A percentile compares a stretch with the other conserved stretches of the same genome.
phyloP scores from a whole-genome alignment of 1,284 basidiomycete genomes.

The Phlebopus sp. region DNA sequence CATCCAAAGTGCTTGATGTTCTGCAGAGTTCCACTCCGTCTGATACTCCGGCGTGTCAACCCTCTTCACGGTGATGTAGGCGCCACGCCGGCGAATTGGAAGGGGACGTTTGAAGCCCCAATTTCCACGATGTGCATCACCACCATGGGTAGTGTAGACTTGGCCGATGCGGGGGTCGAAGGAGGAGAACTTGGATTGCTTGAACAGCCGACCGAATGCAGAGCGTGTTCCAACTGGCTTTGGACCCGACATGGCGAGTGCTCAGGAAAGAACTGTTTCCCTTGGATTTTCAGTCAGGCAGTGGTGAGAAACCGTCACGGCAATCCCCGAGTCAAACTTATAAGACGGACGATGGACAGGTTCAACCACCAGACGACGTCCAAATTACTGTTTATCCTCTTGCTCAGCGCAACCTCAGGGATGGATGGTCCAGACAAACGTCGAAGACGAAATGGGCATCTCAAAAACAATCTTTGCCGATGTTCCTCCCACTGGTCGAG shows the following conservation, averaged over 20 bases:
- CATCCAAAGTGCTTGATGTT: slow-evolving; percentile 61
- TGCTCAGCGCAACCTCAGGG: slow-evolving; percentile 46
- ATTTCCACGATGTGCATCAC: slow-evolving; percentile 68
- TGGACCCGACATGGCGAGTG: slow-evolving; percentile 33
- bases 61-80: slow-evolving; percentile 54
- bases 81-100: slow-evolving; percentile 57
- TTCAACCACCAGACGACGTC: slow-evolving; percentile 47
- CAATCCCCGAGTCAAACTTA: slow-evolving; percentile 23
- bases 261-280: background rate
- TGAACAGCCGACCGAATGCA: slow-evolving; percentile 67
- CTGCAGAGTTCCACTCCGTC: slow-evolving; percentile 70
- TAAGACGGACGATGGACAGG: background rate
- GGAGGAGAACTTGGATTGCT: slow-evolving; percentile 72
- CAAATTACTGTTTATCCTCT: slow-evolving; percentile 76
- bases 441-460: slow-evolving; percentile 64
- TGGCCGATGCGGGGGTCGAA: slow-evolving; percentile 73
- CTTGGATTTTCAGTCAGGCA: background rate
- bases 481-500: slow-evolving; percentile 84
- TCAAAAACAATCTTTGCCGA: slow-evolving; percentile 90
- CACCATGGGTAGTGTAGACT: slow-evolving; percentile 65
- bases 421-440: slow-evolving; percentile 85
- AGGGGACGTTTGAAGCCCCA: slow-evolving; percentile 80
- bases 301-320: slow-evolving; percentile 22
- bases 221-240: too few species aligned
- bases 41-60: slow-evolving; percentile 71